Conservation (phyloP, 1,139 yeast genomes). For the Lodderomyces beijingensis region DNA sequence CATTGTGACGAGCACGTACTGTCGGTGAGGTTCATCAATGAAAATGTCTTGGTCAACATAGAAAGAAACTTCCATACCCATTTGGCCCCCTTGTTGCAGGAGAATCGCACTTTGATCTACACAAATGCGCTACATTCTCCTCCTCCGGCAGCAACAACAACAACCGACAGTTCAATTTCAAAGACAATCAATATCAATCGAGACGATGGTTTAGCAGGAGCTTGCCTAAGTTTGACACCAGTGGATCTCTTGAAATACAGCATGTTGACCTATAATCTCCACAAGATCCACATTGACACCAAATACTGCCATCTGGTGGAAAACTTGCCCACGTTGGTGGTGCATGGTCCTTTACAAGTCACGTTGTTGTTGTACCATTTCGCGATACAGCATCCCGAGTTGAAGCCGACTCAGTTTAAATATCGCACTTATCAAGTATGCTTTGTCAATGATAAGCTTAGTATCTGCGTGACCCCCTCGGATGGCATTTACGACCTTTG, state of each 20-base stretch:
- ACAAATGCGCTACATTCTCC: constrained; percentile 24
- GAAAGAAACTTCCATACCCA: constrained; percentile 29
- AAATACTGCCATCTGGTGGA: constrained; percentile 52
- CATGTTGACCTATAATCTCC: constrained; percentile 75
- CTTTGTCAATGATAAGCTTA: constrained; percentile 11
- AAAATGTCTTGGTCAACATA: constrained; percentile 42
- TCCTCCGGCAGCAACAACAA: constrained; percentile 2
- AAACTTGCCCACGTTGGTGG: constrained; percentile 55
- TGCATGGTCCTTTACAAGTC: constrained; percentile 80
- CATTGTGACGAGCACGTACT: constrained; percentile 44
- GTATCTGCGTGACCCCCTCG: constrained; percentile 10
- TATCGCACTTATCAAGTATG: constrained; percentile 50
- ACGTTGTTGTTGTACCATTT: constrained; percentile 55
- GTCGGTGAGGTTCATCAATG: constrained; percentile 29
- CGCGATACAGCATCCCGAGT: constrained; percentile 15
- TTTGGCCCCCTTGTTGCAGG: constrained; percentile 17
- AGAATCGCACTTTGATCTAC: constrained; percentile 33
- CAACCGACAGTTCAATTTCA: neutral
- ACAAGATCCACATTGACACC: constrained; percentile 71
- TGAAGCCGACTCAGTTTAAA: constrained; percentile 23
- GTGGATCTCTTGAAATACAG: constrained; percentile 46
- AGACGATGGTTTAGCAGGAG: neutral
- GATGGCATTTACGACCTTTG: too few relatives aligned
- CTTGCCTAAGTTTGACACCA: constrained; percentile 5
- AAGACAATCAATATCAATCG: neutral